These are phyloP conservation scores for Sarocladium strictum DNA, from an alignment of 2,329 filamentous ascomycete genomes.

Conservation along the genomic window DNA sequence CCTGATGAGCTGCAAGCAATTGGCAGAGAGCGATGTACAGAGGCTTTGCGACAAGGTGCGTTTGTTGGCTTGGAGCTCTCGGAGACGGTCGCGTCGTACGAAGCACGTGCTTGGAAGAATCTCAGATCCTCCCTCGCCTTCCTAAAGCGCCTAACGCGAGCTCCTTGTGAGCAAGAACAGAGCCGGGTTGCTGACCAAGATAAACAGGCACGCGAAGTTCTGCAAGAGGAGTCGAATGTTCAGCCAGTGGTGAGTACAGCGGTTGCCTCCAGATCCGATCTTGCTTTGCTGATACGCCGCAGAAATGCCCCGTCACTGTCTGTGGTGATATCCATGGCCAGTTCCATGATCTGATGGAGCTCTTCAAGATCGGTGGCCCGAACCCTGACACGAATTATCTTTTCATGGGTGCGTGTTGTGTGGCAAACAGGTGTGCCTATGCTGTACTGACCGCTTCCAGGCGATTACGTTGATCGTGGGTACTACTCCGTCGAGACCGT, in stretches of 20 bases:
- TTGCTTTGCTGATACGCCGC: slow-evolving; percentile 22
- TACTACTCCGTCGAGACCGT: slow-evolving; percentile 99
- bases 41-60: slow-evolving; percentile 93
- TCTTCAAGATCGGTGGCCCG: slow-evolving; percentile 89
- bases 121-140: neutral
- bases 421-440: neutral
- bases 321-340: slow-evolving; percentile 97
- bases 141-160: neutral
- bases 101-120: neutral
- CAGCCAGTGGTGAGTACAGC: slow-evolving; percentile 79
- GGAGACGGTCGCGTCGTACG: neutral
- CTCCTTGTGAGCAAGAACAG: neutral
- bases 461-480: slow-evolving; percentile 95
- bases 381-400: slow-evolving; percentile 95
- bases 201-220: slow-evolving; percentile 82
- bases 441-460: slow-evolving; percentile 31
- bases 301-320: slow-evolving; percentile 98
- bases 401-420: slow-evolving; percentile 85
- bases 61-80: neutral
- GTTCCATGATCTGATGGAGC: slow-evolving; percentile 95
- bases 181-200: neutral
- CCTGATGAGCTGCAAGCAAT: slow-evolving; percentile 97
- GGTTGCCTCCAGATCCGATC: slow-evolving; percentile 13
- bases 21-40: slow-evolving; percentile 90
- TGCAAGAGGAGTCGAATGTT: slow-evolving; percentile 97